Evolutionary conservation across 306 rosid genomes (phyloP).

Genomic region (Rubus idaeus): DNA sequence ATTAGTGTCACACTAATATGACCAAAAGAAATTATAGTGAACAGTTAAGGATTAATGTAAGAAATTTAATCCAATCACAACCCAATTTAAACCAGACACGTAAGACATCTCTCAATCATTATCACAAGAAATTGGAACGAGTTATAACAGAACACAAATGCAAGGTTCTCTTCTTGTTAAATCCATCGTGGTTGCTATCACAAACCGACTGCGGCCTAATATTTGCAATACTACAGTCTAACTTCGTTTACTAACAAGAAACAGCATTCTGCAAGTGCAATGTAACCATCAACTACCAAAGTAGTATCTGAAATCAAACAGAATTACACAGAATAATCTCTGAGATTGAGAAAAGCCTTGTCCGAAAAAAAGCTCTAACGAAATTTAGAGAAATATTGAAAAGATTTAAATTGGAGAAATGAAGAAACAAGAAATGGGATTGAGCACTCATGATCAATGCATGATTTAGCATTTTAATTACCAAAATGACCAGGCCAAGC

Average conservation of each 20-base stretch:
- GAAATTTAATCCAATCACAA: background rate
- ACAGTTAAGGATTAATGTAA: background rate
- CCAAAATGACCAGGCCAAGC: background rate
- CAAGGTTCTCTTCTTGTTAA: background rate
- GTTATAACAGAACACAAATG: background rate
- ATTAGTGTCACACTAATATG: background rate
- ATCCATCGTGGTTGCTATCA: background rate
- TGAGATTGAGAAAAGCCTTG: background rate
- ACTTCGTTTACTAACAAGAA: background rate
- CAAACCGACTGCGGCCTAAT: background rate
- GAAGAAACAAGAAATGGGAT: background rate
- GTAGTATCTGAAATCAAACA: background rate
- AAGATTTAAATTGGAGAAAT: too few species aligned
- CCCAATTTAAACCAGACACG: background rate
- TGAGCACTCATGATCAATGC: background rate
- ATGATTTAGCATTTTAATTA: background rate
- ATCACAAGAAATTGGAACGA: background rate
- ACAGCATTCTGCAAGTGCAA: background rate
- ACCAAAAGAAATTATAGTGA: background rate
- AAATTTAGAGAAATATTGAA: background rate
- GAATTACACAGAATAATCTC: background rate
- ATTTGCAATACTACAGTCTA: background rate
- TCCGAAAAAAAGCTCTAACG: background rate
- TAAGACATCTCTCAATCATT: background rate
- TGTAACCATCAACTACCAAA: background rate